Percentiles rank a stretch among this genome's conserved stretches.
Conservation (phyloP, 345 rosid species). For the Salix udensis region DNA sequence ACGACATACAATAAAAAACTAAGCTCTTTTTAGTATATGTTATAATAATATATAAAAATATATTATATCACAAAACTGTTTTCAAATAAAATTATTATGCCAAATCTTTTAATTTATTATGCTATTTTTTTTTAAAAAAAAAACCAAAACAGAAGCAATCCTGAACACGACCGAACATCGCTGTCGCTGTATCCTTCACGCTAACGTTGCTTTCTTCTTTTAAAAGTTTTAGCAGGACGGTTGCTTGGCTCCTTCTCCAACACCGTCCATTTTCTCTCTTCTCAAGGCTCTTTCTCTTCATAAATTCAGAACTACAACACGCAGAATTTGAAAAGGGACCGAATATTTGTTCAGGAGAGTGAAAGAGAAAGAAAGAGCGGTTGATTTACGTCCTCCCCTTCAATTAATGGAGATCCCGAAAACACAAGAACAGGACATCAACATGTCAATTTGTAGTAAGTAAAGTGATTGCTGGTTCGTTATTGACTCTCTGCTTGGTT, state of each 20-base stretch:
- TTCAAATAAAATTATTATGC: too few species aligned
- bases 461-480: not conserved
- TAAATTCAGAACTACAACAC: not conserved
- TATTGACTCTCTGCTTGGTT: not conserved
- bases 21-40: too few species aligned
- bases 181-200: not conserved
- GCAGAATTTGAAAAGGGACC: not conserved
- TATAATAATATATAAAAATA: too few species aligned
- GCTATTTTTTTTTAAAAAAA: too few species aligned
- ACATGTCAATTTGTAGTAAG: not conserved
- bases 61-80: too few species aligned
- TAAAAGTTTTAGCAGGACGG: too few species aligned
- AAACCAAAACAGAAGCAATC: too few species aligned
- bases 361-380: not conserved
- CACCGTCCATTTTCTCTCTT: not conserved
- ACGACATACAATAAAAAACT: too few species aligned
- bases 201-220: not conserved
- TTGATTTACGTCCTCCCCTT: not conserved
- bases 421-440: not conserved
- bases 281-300: not conserved
- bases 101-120: too few species aligned
- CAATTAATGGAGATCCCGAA: not conserved
- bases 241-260: not conserved
- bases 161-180: too few species aligned
- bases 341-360: not conserved